A percentile compares a stretch with the other conserved stretches of the same genome.
phyloP scores from a whole-genome alignment of 106 monocot genomes.

The Dendrobium chrysotoxum region DNA sequence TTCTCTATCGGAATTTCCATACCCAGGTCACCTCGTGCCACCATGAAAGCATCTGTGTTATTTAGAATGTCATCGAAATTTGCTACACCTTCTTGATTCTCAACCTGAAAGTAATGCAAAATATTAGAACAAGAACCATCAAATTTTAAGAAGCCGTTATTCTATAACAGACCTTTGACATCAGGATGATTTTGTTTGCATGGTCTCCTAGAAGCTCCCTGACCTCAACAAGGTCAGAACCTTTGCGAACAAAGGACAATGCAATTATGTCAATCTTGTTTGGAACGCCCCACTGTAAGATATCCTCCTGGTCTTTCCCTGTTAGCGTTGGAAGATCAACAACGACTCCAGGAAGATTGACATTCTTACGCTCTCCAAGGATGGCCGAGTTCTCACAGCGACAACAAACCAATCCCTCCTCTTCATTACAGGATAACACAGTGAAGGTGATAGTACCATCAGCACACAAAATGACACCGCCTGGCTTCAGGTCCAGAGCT shows the following conservation, averaged over 20 bases:
- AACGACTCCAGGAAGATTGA: constrained; percentile 31
- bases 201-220: constrained; percentile 31
- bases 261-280: constrained; percentile 38
- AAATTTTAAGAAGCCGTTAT: too few species aligned
- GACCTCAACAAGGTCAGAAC: constrained; percentile 38
- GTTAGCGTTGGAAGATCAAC: constrained; percentile 22
- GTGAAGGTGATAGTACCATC: constrained; percentile 32
- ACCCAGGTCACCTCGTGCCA: constrained; percentile 46
- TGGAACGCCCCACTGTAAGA: constrained; percentile 31
- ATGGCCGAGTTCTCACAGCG: constrained; percentile 28
- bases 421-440: constrained; percentile 24
- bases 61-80: constrained; percentile 36
- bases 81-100: constrained; percentile 37
- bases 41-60: constrained; percentile 55
- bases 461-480: constrained; percentile 19
- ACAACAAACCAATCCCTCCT: constrained; percentile 17
- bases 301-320: constrained; percentile 33
- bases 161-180: constrained; percentile 35
- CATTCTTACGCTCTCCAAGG: constrained; percentile 36
- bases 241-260: constrained; percentile 43
- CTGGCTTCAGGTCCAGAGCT: constrained; percentile 24
- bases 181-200: constrained; percentile 31
- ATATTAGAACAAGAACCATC: too few species aligned
- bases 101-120: constrained; percentile 16
- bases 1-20: constrained; percentile 64